Percentiles rank a stretch among this genome's conserved stretches.
Evolutionary conservation across 306 rosid genomes (phyloP).

Genomic region (Coriaria nepalensis): DNA sequence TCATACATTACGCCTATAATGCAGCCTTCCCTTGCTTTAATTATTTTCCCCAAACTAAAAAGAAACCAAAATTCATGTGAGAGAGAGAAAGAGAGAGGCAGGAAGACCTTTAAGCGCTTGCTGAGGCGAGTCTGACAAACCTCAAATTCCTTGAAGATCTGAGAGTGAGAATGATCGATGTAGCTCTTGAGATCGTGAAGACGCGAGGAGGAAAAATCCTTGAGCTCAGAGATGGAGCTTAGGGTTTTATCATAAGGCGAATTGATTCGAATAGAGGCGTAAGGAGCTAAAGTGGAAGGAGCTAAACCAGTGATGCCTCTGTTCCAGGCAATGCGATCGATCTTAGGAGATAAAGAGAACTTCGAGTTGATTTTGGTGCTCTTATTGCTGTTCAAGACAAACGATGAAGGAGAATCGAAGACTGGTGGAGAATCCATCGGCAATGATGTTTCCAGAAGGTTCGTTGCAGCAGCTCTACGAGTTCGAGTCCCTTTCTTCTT

Average conservation of each 20-base stretch:
- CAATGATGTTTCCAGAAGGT: conserved; percentile 52
- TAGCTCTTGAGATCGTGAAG: conserved; percentile 58
- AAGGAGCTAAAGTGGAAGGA: conserved; percentile 8
- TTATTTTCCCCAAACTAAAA: too few species aligned
- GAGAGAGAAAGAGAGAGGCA: conserved; percentile 5
- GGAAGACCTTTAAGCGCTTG: conserved; percentile 66
- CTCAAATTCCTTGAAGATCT: conserved; percentile 63
- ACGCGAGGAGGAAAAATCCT: conserved; percentile 47
- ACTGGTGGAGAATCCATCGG: conserved; percentile 28
- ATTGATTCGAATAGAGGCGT: conserved; percentile 12
- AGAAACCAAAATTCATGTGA: too few species aligned
- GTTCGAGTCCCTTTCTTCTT: conserved; percentile 33
- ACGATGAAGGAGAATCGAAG: conserved; percentile 36
- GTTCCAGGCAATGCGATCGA: conserved; percentile 7
- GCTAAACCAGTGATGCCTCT: conserved; percentile 14
- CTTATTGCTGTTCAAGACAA: conserved; percentile 32
- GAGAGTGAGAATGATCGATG: conserved; percentile 67
- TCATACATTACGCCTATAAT: too few species aligned
- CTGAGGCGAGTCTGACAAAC: conserved; percentile 64
- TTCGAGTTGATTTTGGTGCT: conserved; percentile 4
- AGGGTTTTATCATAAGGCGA: conserved; percentile 31
- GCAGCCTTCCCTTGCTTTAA: too few species aligned
- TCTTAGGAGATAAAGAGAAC: conserved; percentile 30
- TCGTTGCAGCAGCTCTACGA: conserved; percentile 26
- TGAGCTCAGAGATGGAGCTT: conserved; percentile 56